phyloP scores from a whole-genome alignment of 2,329 filamentous ascomycete genomes.

The Fusarium tjaetaba region DNA sequence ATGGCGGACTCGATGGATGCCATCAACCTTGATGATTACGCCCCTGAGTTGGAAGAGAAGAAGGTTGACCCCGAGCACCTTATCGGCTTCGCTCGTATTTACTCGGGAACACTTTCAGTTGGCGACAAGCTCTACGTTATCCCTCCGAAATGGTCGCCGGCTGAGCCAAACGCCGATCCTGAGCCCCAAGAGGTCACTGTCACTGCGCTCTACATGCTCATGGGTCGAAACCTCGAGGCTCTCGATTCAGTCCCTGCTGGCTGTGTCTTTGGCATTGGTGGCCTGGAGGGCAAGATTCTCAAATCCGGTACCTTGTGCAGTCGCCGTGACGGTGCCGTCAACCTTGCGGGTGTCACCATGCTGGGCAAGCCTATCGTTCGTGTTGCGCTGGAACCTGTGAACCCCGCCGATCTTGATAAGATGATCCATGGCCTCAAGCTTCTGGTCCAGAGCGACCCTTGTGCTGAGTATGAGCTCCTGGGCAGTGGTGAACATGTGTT shows the following conservation, averaged over 20 bases:
- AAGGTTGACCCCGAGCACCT: slow-evolving; percentile 83
- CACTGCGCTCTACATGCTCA: slow-evolving; percentile 90
- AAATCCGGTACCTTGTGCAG: slow-evolving; percentile 96
- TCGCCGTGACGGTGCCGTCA: slow-evolving; percentile 84
- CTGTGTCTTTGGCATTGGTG: slow-evolving; percentile 93
- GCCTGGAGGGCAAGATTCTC: slow-evolving; percentile 90
- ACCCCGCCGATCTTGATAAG: slow-evolving; percentile 90
- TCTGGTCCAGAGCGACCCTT: slow-evolving; percentile 93
- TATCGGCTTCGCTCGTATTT: slow-evolving; percentile 93
- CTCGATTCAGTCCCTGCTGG: slow-evolving; percentile 88
- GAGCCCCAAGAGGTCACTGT: slow-evolving; percentile 85
- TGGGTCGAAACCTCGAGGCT: slow-evolving; percentile 89
- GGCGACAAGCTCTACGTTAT: slow-evolving; percentile 93
- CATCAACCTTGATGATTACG: slow-evolving; percentile 66
- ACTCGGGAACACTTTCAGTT: slow-evolving; percentile 88
- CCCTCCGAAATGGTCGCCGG: slow-evolving; percentile 91
- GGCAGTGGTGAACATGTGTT: slow-evolving; percentile 95
- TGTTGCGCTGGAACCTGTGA: slow-evolving; percentile 92
- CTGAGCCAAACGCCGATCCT: slow-evolving; percentile 75
- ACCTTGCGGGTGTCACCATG: slow-evolving; percentile 85
- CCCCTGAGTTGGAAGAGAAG: slow-evolving; percentile 61
- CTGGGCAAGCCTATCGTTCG: slow-evolving; percentile 91
- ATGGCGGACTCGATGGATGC: slow-evolving; percentile 70
- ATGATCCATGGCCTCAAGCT: slow-evolving; percentile 91
- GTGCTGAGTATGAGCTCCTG: slow-evolving; percentile 94